Percentiles rank a stretch among this genome's conserved stretches.
Conservation (phyloP, 441 rosid species). For the Raphanus hybrid region DNA sequence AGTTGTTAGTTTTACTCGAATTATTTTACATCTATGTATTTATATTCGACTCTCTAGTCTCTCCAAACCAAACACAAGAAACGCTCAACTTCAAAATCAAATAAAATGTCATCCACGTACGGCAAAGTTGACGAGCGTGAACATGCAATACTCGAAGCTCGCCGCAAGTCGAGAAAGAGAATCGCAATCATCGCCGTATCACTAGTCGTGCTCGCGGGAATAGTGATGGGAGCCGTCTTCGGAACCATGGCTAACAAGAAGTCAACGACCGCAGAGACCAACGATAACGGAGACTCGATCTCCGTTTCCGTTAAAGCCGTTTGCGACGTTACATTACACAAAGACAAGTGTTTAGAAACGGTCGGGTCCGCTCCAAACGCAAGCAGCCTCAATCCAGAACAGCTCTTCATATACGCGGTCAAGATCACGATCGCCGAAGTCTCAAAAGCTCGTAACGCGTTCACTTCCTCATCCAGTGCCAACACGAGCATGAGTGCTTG, state of each 20-base stretch:
- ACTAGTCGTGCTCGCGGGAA: conserved; percentile 47
- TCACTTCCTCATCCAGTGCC: conserved; percentile 31
- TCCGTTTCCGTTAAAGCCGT: conserved; percentile 63
- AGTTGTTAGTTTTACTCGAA: conserved; percentile 13
- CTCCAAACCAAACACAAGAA: conserved; percentile 10
- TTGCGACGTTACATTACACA: conserved; percentile 75
- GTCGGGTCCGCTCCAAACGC: conserved; percentile 45
- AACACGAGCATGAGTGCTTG: conserved; percentile 44
- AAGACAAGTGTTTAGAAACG: conserved; percentile 59
- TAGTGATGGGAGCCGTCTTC: conserved; percentile 60
- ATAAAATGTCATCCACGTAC: conserved; percentile 56
- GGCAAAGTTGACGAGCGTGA: conserved; percentile 67
- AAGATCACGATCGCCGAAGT: conserved; percentile 55
- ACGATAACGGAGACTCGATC: conserved; percentile 27
- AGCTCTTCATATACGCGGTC: conserved; percentile 59
- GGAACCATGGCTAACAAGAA: conserved; percentile 50
- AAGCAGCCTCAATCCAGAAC: conserved; percentile 50
- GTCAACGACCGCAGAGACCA: conserved; percentile 26
- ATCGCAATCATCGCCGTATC: conserved; percentile 61
- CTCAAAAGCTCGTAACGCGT: conserved; percentile 41
- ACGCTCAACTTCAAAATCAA: conserved; percentile 24
- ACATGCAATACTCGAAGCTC: conserved; percentile 56
- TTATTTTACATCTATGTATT: not conserved
- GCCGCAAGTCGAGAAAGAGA: conserved; percentile 53
- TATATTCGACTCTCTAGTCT: conserved; percentile 2